phyloP scores from a whole-genome alignment of 2,329 filamentous ascomycete species.

The Nothophaeocryptopus gaeumannii region DNA sequence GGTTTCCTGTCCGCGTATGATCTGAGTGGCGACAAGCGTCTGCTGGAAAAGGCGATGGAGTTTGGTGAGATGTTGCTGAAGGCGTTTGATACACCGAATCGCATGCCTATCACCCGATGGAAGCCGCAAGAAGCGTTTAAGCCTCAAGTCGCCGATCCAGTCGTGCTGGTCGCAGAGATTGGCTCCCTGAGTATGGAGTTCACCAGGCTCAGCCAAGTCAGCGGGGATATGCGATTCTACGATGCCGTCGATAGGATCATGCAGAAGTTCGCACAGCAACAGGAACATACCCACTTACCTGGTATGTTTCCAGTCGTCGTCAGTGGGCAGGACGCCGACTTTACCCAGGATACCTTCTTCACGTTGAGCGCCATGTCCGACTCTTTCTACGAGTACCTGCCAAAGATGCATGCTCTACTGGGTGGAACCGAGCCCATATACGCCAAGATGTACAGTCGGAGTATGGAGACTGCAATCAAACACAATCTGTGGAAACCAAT shows the following conservation, averaged over 20 bases:
- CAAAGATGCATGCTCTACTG: slow-evolving; percentile 49
- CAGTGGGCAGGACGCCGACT: slow-evolving; percentile 40
- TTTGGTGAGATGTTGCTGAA: slow-evolving; percentile 46
- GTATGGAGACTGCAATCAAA: slow-evolving; percentile 42
- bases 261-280: slow-evolving; percentile 41
- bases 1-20: slow-evolving; percentile 39
- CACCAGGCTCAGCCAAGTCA: slow-evolving; percentile 46
- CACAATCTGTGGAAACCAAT: slow-evolving; percentile 52
- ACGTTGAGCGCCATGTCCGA: slow-evolving; percentile 39
- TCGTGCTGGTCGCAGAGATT: slow-evolving; percentile 47
- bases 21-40: slow-evolving; percentile 34
- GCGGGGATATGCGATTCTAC: slow-evolving; percentile 46
- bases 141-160: slow-evolving; percentile 38
- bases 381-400: slow-evolving; percentile 42
- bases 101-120: slow-evolving; percentile 49
- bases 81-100: slow-evolving; percentile 48
- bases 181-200: slow-evolving; percentile 50
- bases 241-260: slow-evolving; percentile 46
- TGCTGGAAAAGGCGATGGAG: slow-evolving; percentile 37
- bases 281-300: slow-evolving; percentile 43
- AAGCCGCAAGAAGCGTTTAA: slow-evolving; percentile 39
- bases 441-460: slow-evolving; percentile 56
- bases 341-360: slow-evolving; percentile 41
- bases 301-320: slow-evolving; percentile 50
- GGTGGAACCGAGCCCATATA: slow-evolving; percentile 48